Percentiles rank a stretch among this genome's conserved stretches.
Evolutionary conservation across 1,139 yeast species (phyloP).

Genomic region (Pichia sp.): DNA sequence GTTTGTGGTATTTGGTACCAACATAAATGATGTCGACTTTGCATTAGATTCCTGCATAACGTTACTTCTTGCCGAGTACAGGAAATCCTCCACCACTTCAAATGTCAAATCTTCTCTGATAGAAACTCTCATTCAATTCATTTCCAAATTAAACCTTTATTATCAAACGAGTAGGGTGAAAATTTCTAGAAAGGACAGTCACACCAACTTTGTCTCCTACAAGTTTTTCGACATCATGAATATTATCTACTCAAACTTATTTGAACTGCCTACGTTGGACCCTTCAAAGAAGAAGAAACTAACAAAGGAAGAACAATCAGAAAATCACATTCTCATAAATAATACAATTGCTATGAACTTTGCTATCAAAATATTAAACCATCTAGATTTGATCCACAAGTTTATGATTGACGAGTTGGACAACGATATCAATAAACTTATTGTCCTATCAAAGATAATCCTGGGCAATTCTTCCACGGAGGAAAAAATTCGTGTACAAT

Average conservation of each 20-base stretch:
- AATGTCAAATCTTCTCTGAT: conserved; percentile 26
- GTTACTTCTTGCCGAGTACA: conserved; percentile 24
- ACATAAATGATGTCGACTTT: conserved; percentile 22
- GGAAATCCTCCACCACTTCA: conserved; percentile 13
- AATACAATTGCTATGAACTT: conserved; percentile 19
- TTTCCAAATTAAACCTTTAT: conserved; percentile 29
- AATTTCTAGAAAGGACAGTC: conserved; percentile 17
- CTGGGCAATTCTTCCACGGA: conserved; percentile 18
- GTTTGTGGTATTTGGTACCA: conserved; percentile 28
- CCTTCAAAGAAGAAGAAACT: conserved; percentile 10
- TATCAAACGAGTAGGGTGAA: conserved; percentile 27
- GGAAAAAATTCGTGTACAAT: conserved; percentile 18
- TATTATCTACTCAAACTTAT: conserved; percentile 22
- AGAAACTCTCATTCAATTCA: conserved; percentile 28
- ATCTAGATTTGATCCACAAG: conserved; percentile 26
- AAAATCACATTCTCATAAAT: conserved; percentile 13
- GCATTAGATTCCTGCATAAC: conserved; percentile 25
- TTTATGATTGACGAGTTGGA: conserved; percentile 29
- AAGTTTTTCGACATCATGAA: conserved; percentile 28
- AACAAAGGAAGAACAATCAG: conserved; percentile 15
- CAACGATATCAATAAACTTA: conserved; percentile 30
- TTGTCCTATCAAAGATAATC: conserved; percentile 26
- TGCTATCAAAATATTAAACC: conserved; percentile 24
- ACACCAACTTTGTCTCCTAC: conserved; percentile 29
- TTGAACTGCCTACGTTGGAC: conserved; percentile 18